Evolutionary conservation across 2,329 filamentous ascomycete genomes (phyloP).

Genomic region (Apiospora marii): DNA sequence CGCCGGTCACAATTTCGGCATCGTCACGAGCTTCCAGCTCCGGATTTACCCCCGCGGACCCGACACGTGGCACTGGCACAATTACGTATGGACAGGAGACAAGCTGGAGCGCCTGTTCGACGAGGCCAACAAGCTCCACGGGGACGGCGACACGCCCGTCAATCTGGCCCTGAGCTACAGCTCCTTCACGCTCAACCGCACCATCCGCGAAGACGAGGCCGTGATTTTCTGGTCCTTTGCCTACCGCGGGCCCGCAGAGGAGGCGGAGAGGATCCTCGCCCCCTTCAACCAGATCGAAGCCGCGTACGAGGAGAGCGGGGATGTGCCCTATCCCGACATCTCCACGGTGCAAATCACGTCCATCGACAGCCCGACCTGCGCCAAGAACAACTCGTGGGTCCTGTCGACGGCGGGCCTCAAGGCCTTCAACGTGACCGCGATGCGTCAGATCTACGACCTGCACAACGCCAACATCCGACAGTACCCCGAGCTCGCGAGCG

Average conservation of each 20-base stretch:
- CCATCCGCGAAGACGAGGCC: conserved; percentile 30
- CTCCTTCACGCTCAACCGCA: conserved; percentile 27
- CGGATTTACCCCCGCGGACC: conserved; percentile 41
- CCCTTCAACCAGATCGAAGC: conserved; percentile 36
- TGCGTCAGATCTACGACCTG: conserved; percentile 34
- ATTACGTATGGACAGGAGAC: conserved; percentile 33
- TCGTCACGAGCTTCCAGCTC: conserved; percentile 39
- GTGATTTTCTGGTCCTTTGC: conserved; percentile 35
- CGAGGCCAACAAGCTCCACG: conserved; percentile 33
- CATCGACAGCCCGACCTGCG: background rate
- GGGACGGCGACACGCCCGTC: conserved; percentile 29
- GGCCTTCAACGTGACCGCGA: conserved; percentile 37
- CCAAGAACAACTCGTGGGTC: conserved; percentile 19
- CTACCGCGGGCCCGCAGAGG: conserved; percentile 34
- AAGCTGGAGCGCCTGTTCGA: conserved; percentile 35
- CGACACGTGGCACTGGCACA: conserved; percentile 36
- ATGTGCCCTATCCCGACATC: conserved; percentile 34
- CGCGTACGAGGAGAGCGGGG: conserved; percentile 25
- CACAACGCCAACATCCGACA: conserved; percentile 28
- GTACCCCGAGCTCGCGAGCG: conserved; percentile 28
- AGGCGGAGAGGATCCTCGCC: conserved; percentile 32
- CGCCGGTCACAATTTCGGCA: conserved; percentile 24
- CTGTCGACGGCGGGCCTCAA: conserved; percentile 28
- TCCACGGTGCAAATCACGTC: conserved; percentile 21
- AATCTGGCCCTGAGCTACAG: conserved; percentile 32